Evolutionary conservation across 2,329 filamentous ascomycete genomes (phyloP), one percentile per base, ranked within the genome.

Genomic region (Chaetomiaceae sp.): DNA sequence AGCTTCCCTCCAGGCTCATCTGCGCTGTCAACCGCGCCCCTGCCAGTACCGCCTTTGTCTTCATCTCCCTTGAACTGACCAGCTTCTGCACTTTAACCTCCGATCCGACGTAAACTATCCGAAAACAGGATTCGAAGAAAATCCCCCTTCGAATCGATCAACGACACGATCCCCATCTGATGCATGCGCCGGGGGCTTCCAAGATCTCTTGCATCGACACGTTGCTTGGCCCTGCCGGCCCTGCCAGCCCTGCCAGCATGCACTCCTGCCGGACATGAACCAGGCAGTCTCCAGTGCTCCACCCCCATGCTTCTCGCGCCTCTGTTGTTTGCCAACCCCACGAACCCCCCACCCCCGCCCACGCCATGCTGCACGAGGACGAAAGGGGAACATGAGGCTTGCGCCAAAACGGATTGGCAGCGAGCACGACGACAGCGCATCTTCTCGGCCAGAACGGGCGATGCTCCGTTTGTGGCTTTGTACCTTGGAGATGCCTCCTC

Each of bases 381-480:
- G 14, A 48, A 54, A 54, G 16, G 19, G 48, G 52, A 51, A 48
- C 21, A 16, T 5, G 10, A 17, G 17, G 23, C 27, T 39, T 30
- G 23, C 14, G 21, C n/a, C 12, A 38, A 52, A 53, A 53, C 50
- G 53, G 50, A 53, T 23, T 19, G 3, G 5, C 2, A 5, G 4
- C 7, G 8, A 7, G 23, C 20, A 14, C 38, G 13, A 30, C 8
- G 23, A 43, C 16, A 27, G 14, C 16, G 17, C 17, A 2, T 10
- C 25, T 27, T 3, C 25, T 27, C 19, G 14, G 14, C 17, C 33
- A 45, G 16, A 33, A 25, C 12, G 31, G 30, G 14, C 8, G 10
- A 1, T 23, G n/a, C 17, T 48, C 53, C 46, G 46, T 55, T 55
- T 53, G 25, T 3, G 30, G 48, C 44, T 20, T 49, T 51, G 52